Percentiles rank a stretch among this genome's conserved stretches.
phyloP scores from a whole-genome alignment of 1,284 basidiomycete genomes.

The Papiliotrema terrestris region DNA sequence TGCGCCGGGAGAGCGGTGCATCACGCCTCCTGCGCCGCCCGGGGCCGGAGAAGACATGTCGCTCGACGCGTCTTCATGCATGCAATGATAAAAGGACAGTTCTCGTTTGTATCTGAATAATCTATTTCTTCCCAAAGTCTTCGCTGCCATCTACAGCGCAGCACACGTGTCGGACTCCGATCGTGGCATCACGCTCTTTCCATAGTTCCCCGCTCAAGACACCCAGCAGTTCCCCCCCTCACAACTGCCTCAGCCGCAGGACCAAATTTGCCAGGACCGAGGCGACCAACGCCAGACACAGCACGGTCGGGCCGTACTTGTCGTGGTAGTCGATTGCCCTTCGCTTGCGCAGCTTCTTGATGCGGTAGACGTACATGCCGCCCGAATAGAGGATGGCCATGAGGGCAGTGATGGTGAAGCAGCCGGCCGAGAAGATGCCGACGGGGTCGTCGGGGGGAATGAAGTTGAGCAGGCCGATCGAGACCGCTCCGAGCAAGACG shows the following conservation, averaged over 20 bases:
- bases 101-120: too few relatives aligned
- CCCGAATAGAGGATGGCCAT: slow-evolving; percentile 84
- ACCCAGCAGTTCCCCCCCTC: too few relatives aligned
- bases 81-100: too few relatives aligned
- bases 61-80: too few relatives aligned
- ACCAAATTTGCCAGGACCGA: slow-evolving; percentile 74
- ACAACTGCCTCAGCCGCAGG: slow-evolving; percentile 46
- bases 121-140: too few relatives aligned
- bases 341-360: slow-evolving; percentile 67
- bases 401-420: slow-evolving; percentile 89
- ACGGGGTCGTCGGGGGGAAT: slow-evolving; percentile 66
- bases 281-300: slow-evolving; percentile 66
- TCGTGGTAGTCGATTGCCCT: slow-evolving; percentile 77
- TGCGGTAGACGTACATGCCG: slow-evolving; percentile 81
- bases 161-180: too few relatives aligned
- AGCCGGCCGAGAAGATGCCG: slow-evolving; percentile 75
- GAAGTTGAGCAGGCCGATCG: slow-evolving; percentile 88
- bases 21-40: too few relatives aligned
- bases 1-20: too few relatives aligned
- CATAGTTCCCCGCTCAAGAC: too few relatives aligned
- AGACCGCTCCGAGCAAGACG: slow-evolving; percentile 82
- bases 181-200: too few relatives aligned
- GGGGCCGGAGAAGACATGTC: too few relatives aligned
- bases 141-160: too few relatives aligned
- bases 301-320: slow-evolving; percentile 74